A percentile compares a stretch with the other conserved stretches of the same genome.
Conservation (phyloP, 257 asterid genomes). For the Dorcoceras hygrometricum region DNA sequence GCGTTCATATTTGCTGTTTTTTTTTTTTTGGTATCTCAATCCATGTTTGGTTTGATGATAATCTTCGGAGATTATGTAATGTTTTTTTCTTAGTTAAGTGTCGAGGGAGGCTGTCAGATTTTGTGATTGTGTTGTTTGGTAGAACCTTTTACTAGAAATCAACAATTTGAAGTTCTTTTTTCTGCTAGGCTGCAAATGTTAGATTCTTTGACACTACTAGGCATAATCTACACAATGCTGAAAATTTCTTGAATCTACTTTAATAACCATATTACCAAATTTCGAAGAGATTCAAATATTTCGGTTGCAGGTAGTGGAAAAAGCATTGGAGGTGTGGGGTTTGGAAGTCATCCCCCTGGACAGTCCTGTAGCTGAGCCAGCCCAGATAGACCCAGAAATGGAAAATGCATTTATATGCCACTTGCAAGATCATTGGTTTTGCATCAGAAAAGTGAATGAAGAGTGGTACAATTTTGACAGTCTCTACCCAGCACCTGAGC, state of each 20-base stretch:
- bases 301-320: conserved; percentile 66
- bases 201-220: neutral
- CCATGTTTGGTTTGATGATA: neutral
- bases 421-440: conserved; percentile 93
- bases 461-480: conserved; percentile 78
- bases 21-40: neutral
- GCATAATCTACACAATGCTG: neutral
- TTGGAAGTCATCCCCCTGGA: conserved; percentile 85
- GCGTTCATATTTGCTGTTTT: neutral
- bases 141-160: neutral
- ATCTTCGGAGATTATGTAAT: neutral
- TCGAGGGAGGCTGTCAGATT: neutral
- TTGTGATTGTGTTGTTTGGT: neutral
- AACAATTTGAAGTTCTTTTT: neutral
- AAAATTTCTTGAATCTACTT: neutral
- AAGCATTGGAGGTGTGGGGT: conserved; percentile 95
- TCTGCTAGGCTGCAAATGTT: neutral
- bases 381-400: conserved; percentile 84
- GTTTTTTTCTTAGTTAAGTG: neutral
- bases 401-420: conserved; percentile 91
- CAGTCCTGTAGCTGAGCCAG: conserved; percentile 92
- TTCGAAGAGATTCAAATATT: neutral
- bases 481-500: conserved; percentile 75
- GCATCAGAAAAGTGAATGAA: conserved; percentile 87
- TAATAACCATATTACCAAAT: neutral